Conservation (phyloP, 352 stramenopile species). For the Phytophthora gonapodyides region DNA sequence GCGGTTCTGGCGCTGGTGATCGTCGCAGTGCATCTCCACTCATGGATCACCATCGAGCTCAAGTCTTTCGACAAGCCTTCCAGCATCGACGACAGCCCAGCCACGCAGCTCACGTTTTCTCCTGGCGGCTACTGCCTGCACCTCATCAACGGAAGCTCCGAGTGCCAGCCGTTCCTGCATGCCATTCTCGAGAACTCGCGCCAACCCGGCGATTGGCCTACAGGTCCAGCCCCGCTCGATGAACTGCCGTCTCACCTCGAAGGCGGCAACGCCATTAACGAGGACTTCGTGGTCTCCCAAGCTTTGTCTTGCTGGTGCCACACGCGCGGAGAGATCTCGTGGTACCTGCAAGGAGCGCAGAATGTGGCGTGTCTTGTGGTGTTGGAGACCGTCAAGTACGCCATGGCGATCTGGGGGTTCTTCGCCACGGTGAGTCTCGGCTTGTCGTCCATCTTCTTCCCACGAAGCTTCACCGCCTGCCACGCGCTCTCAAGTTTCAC, state of each 20-base stretch:
- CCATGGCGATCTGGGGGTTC: slow-evolving; percentile 47
- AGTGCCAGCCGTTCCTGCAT: slow-evolving; percentile 51
- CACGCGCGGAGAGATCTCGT: slow-evolving; percentile 34
- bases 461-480: slow-evolving; percentile 12
- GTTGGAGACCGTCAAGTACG: slow-evolving; percentile 60
- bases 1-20: slow-evolving; percentile 36
- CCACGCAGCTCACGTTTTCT: slow-evolving; percentile 43
- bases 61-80: neutral
- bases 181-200: slow-evolving; percentile 33
- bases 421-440: slow-evolving; percentile 31
- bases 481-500: slow-evolving; percentile 43
- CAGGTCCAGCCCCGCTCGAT: slow-evolving; percentile 8
- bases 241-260: slow-evolving; percentile 9
- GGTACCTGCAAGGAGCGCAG: slow-evolving; percentile 55
- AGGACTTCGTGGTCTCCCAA: slow-evolving; percentile 28
- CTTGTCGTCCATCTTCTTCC: slow-evolving; percentile 27
- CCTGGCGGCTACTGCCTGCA: slow-evolving; percentile 53
- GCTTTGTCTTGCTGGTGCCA: slow-evolving; percentile 56
- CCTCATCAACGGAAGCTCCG: slow-evolving; percentile 34
- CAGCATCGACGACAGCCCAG: neutral
- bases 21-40: slow-evolving; percentile 32
- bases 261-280: slow-evolving; percentile 13
- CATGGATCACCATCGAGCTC: slow-evolving; percentile 44
- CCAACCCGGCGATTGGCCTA: slow-evolving; percentile 20
- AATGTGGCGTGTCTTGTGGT: slow-evolving; percentile 64